Conservation (phyloP, 2,329 filamentous ascomycete species). For the Penicillium fuscoglaucum region DNA sequence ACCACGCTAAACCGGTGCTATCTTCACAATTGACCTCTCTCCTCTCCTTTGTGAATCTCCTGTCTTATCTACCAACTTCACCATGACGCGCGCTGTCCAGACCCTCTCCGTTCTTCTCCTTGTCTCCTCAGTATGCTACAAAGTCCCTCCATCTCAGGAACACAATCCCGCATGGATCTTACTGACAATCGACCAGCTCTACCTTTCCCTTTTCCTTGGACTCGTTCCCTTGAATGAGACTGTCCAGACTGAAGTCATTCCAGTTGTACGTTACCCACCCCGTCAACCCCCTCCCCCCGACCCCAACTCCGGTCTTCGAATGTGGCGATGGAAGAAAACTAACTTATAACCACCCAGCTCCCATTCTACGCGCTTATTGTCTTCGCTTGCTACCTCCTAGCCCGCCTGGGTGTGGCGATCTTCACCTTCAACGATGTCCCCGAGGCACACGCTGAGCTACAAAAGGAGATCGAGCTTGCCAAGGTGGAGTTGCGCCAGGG, state of each 20-base stretch:
- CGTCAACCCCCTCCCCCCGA: neutral
- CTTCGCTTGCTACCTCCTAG: conserved; percentile 88
- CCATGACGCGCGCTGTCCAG: conserved; percentile 92
- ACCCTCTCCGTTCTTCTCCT: conserved; percentile 85
- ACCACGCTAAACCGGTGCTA: conserved; percentile 1
- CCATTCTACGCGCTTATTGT: conserved; percentile 91
- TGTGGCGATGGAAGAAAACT: neutral
- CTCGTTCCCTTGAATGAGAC: conserved; percentile 76
- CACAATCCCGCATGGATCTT: neutral
- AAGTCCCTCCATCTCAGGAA: neutral
- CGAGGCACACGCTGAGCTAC: conserved; percentile 83
- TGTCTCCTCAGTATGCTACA: conserved; percentile 72
- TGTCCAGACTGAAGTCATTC: conserved; percentile 81
- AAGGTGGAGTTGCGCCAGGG: conserved; percentile 44
- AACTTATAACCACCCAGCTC: conserved; percentile 57
- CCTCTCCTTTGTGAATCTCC: conserved; percentile 13
- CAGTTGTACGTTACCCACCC: conserved; percentile 65
- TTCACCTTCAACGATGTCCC: conserved; percentile 97
- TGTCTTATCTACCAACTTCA: conserved; percentile 35
- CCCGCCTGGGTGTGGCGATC: conserved; percentile 87
- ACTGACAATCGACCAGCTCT: conserved; percentile 62
- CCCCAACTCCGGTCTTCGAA: conserved; percentile 1
- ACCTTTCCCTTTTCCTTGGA: conserved; percentile 80
- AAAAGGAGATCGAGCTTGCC: conserved; percentile 68
- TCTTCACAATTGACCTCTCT: conserved; percentile 3